Evolutionary conservation across 768 basidiomycete species (phyloP).

Genomic region (Dictyophora rubrovolvata): DNA sequence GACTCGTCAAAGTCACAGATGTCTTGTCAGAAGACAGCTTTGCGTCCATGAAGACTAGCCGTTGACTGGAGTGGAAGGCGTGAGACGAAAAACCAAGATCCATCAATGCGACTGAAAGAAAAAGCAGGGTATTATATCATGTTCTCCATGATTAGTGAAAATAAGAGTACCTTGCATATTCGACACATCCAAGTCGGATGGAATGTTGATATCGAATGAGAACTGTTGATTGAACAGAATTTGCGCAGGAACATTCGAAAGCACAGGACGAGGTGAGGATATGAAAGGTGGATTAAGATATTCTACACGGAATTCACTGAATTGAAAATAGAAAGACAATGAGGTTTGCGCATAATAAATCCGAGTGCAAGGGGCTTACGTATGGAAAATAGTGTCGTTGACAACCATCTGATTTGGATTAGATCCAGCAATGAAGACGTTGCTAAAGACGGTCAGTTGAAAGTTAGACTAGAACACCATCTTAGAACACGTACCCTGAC

Average conservation of each 20-base stretch:
- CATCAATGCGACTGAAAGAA: constrained; percentile 22
- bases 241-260: constrained; percentile 26
- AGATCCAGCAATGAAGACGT: neutral
- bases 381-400: neutral
- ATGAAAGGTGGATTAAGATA: constrained; percentile 35
- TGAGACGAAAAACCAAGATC: constrained; percentile 28
- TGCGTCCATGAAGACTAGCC: constrained; percentile 25
- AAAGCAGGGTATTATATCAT: neutral
- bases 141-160: neutral
- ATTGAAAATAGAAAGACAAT: neutral
- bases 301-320: constrained; percentile 31
- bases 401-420: neutral
- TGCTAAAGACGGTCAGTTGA: neutral
- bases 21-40: constrained; percentile 19
- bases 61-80: constrained; percentile 27
- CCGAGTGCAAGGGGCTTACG: neutral
- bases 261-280: constrained; percentile 24
- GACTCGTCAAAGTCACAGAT: constrained; percentile 24
- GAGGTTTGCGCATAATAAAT: constrained; percentile 15
- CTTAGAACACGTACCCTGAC: neutral
- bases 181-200: constrained; percentile 15
- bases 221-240: constrained; percentile 27
- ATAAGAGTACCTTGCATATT: constrained; percentile 5
- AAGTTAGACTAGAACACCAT: neutral
- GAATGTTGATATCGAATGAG: constrained; percentile 25